Conservation (phyloP, 2,329 filamentous ascomycete species). For the Cadophora malorum region DNA sequence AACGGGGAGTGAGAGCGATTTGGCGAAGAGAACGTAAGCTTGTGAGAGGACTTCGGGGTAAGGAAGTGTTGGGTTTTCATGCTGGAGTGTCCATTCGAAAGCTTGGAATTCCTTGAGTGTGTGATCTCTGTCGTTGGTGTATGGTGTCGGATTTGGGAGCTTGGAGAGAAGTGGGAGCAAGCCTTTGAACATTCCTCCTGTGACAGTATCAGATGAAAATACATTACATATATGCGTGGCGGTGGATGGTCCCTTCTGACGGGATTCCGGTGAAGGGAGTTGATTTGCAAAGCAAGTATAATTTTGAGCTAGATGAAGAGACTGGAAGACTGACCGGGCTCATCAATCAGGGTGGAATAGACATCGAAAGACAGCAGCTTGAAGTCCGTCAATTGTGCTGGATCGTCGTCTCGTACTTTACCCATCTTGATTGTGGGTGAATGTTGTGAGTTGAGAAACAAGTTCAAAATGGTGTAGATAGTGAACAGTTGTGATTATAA, state of each 20-base stretch:
- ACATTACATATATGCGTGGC: neutral
- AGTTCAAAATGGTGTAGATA: neutral
- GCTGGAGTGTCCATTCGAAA: slow-evolving; percentile 46
- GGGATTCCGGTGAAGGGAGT: neutral
- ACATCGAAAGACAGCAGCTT: slow-evolving; percentile 33
- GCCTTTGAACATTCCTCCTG: slow-evolving; percentile 23
- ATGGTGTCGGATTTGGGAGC: slow-evolving; percentile 19
- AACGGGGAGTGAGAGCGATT: slow-evolving; percentile 40
- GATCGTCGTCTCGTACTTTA: slow-evolving; percentile 24
- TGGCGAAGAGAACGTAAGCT: slow-evolving; percentile 47
- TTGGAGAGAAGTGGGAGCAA: slow-evolving; percentile 28
- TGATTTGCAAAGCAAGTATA: neutral
- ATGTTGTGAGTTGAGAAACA: neutral
- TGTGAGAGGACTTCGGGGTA: slow-evolving; percentile 58
- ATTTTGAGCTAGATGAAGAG: neutral
- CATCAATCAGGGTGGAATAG: slow-evolving; percentile 31
- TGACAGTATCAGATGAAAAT: neutral
- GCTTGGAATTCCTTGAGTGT: slow-evolving; percentile 24
- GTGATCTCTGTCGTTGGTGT: slow-evolving; percentile 10
- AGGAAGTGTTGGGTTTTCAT: slow-evolving; percentile 52
- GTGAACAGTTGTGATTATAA: no score
- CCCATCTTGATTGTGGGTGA: neutral
- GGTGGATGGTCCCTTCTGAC: neutral
- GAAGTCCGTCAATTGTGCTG: slow-evolving; percentile 30
- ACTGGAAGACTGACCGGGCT: slow-evolving; percentile 24